phyloP scores from a whole-genome alignment of 176 grass and related monocot genomes.

The Luzula sylvatica region DNA sequence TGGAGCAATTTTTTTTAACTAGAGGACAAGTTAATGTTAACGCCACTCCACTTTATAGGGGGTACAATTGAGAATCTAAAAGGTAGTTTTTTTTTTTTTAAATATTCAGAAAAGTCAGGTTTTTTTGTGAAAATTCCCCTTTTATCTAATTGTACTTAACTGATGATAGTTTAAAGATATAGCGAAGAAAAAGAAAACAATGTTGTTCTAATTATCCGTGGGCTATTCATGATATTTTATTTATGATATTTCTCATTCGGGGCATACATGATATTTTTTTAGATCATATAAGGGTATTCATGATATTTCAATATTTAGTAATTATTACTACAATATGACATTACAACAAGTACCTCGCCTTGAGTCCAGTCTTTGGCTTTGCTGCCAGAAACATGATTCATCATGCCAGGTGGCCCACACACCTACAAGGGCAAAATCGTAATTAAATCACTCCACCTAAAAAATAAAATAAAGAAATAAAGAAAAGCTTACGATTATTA shows the following conservation, averaged over 20 bases:
- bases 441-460: constrained; percentile 24
- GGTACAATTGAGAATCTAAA: too few species aligned
- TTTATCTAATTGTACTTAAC: too few species aligned
- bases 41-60: too few species aligned
- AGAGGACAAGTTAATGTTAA: too few species aligned
- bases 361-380: constrained; percentile 83
- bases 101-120: too few species aligned
- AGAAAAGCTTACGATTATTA: constrained; percentile 53
- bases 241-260: background rate
- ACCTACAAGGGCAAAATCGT: constrained; percentile 35
- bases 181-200: background rate
- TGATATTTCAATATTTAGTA: background rate
- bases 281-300: background rate
- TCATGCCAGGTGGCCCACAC: constrained; percentile 93
- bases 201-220: background rate
- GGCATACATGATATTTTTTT: background rate
- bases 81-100: too few species aligned
- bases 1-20: too few species aligned
- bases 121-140: too few species aligned
- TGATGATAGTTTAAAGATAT: background rate
- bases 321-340: background rate
- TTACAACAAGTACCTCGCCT: constrained; percentile 51
- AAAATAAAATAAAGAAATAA: background rate
- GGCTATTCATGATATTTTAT: background rate
- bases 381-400: constrained; percentile 87